Evolutionary conservation across 495 filamentous ascomycete genomes (phyloP).

Genomic region (Penicillium malachiteum): DNA sequence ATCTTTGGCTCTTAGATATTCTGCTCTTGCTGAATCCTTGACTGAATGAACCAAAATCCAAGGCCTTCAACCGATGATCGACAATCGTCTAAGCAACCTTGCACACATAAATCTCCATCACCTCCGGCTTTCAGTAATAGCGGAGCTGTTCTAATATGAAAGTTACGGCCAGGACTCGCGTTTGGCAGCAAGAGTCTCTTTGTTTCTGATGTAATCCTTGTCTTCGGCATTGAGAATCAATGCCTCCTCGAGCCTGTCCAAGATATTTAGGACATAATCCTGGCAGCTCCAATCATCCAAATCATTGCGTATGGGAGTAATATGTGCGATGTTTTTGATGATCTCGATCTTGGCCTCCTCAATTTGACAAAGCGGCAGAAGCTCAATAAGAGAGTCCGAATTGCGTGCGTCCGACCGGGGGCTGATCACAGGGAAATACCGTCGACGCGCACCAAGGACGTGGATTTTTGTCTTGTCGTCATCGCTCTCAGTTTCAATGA

Average conservation of each 20-base stretch:
- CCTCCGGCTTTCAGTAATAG: background rate
- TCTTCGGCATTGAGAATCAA: slow-evolving; percentile 2
- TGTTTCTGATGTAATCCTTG: slow-evolving; percentile 1
- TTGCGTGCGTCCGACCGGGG: slow-evolving; percentile 2
- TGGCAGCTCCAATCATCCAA: slow-evolving; percentile 5
- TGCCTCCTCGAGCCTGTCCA: background rate
- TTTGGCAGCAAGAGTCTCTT: background rate
- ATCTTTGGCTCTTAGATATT: too few species aligned
- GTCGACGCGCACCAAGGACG: slow-evolving; percentile 5
- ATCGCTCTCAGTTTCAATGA: background rate
- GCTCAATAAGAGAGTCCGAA: background rate
- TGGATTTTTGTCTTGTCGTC: slow-evolving; percentile 6
- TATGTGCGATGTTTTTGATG: slow-evolving; percentile 1
- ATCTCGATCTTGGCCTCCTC: slow-evolving; percentile 4
- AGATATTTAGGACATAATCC: slow-evolving; percentile 2
- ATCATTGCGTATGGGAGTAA: background rate
- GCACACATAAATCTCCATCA: too few species aligned
- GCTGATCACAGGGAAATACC: slow-evolving; percentile 2
- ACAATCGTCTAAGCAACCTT: too few species aligned
- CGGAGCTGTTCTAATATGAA: background rate
- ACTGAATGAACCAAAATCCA: too few species aligned
- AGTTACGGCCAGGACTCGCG: slow-evolving; percentile 2
- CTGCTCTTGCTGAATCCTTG: too few species aligned
- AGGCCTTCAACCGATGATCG: too few species aligned
- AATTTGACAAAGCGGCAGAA: slow-evolving; percentile 5